Evolutionary conservation across 805 yeast species (phyloP).

Genomic region (Candida chilensis): DNA sequence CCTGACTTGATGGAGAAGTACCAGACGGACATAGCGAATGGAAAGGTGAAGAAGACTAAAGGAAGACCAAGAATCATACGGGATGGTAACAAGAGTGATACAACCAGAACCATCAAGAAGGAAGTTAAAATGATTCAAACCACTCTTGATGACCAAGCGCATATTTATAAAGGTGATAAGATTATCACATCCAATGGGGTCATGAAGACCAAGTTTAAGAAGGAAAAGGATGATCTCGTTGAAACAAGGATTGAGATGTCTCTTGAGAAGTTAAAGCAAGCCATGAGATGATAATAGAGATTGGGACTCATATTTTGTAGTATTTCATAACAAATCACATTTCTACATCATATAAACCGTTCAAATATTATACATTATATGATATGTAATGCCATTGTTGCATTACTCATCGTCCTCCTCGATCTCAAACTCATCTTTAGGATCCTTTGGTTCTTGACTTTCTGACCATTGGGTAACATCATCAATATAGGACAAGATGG

Average conservation of each 20-base stretch:
- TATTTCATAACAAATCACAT: no score
- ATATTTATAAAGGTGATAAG: slow-evolving; percentile 1
- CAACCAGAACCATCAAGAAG: no score
- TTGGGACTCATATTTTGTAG: no score
- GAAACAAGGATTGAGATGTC: no score
- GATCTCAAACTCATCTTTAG: slow-evolving; percentile 64
- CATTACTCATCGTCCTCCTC: slow-evolving; percentile 41
- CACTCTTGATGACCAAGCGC: slow-evolving; percentile 2
- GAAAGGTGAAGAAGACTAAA: slow-evolving; percentile 2
- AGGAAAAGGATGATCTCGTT: no score
- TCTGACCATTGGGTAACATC: slow-evolving; percentile 98
- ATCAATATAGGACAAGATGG: slow-evolving; percentile 85
- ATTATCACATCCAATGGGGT: background rate
- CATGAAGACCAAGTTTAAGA: no score
- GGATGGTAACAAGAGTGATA: no score
- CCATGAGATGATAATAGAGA: no score
- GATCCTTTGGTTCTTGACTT: slow-evolving; percentile 94
- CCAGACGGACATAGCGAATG: background rate
- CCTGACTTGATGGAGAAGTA: slow-evolving; percentile 19
- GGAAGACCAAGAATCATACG: slow-evolving; percentile 5
- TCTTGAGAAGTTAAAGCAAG: no score
- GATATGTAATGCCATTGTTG: no score
- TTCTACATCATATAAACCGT: no score
- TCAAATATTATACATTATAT: no score
- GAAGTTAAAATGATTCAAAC: slow-evolving; percentile 2